Base-by-base conservation (phyloP, 805 yeast genomes). In the Candida krabiensis region DNA sequence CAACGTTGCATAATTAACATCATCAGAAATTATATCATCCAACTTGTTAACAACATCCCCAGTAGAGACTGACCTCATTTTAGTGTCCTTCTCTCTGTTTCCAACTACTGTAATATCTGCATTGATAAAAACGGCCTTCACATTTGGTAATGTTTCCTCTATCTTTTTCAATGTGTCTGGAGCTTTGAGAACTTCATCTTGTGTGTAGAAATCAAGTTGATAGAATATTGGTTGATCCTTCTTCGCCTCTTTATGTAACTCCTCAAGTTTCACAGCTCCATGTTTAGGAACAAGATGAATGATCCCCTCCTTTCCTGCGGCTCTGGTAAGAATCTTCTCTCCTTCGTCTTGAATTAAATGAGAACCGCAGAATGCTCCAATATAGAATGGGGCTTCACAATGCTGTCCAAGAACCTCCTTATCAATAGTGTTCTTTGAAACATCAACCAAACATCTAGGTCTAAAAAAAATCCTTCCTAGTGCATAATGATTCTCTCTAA, bases 311-410 rank as follows among this genome's bases (percentile, higher is more conserved):
- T 69, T 67, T 19, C 75, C 84, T 9, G 91, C 84, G 4, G 86
- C 85, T 49, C 79, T 67, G 2, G 95, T 83, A 40, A 90, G 71
- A n/a, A 81, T 82, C 38, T 71, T 73, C 59, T 90, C 96, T 33
- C 95, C 96, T 26, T 85, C 93, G 2, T 83, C 83, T 56, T 89
- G 90, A 4, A 96, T 95, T 47, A 90, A 69, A 49, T 79, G 80
- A 19, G 95, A 95, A 33, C 89, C 73, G 0, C 96, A 95, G 14
- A 96, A 85, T 0, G 96, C 95, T n/a, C 93, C 76, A 39, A 83
- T 77, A 55, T 87, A 90, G 59, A 90, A 86, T 5, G 98, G 97
- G 5, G 79, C 83, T 13, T 74, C 67, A 4, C 75, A 65, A 25
- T 68, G 63, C 17, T 72, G 55, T 9, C 95, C 96, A 19, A 89